These are phyloP conservation scores for Trichosanthes cucumerina DNA, from an alignment of 306 rosid species.

Conservation along the genomic window DNA sequence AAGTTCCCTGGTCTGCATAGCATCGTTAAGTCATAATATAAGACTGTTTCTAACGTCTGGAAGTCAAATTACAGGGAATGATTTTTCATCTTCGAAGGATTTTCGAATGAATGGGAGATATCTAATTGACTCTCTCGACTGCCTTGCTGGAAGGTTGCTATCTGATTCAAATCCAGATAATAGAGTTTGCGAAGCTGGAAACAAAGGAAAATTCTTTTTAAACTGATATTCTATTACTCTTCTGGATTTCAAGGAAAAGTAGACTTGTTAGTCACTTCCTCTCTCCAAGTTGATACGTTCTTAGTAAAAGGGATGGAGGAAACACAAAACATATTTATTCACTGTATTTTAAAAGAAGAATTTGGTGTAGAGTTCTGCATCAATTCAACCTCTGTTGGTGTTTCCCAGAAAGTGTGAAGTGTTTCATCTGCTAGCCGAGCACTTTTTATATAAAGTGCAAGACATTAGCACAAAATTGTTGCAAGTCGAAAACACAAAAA, in stretches of 20 bases:
- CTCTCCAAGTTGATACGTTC: background rate
- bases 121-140: background rate
- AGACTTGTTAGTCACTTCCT: background rate
- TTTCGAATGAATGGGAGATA: background rate
- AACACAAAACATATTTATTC: background rate
- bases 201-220: background rate
- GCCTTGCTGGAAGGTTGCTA: background rate
- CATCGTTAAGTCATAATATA: background rate
- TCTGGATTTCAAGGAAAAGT: background rate
- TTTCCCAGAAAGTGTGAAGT: background rate
- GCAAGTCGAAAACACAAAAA: background rate
- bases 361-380: background rate
- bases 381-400: background rate
- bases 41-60: background rate
- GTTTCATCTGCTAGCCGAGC: background rate
- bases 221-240: background rate
- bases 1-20: background rate
- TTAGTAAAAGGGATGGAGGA: background rate
- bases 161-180: background rate
- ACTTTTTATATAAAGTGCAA: background rate
- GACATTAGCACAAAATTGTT: background rate
- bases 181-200: background rate
- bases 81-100: background rate
- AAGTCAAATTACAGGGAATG: background rate
- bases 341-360: background rate